Conservation (phyloP, 2,329 filamentous ascomycete genomes). For the Fusarium bactridioides region DNA sequence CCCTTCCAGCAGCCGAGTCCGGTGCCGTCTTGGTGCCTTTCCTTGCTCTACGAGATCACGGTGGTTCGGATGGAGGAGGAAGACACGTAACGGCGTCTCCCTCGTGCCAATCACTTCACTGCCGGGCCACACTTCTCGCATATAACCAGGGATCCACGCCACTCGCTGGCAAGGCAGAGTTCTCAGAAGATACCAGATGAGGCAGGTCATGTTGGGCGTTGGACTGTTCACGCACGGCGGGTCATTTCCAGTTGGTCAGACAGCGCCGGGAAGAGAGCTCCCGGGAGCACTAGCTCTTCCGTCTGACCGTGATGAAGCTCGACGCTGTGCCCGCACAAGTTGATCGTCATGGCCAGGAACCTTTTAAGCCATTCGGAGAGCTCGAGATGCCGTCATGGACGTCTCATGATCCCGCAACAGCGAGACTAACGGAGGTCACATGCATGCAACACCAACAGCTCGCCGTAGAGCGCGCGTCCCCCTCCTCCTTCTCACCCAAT, state of each 20-base stretch:
- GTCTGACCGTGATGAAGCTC: slow-evolving; percentile 1
- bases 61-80: no score
- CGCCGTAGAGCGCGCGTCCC: not conserved
- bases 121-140: slow-evolving; percentile 8
- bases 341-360: not conserved
- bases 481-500: not conserved
- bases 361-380: slow-evolving; percentile 1
- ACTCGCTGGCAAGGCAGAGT: slow-evolving; percentile 19
- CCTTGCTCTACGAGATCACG: not conserved
- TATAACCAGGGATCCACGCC: not conserved
- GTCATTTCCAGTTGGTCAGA: not conserved
- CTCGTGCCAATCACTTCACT: not conserved
- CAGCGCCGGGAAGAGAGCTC: not conserved
- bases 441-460: slow-evolving; percentile 3
- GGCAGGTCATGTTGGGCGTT: slow-evolving; percentile 4
- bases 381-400: not conserved
- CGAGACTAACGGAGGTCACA: not conserved
- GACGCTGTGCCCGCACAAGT: not conserved
- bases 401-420: not conserved
- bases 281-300: not conserved
- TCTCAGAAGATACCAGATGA: not conserved
- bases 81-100: slow-evolving; percentile 3
- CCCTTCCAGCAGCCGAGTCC: not conserved
- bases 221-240: not conserved
- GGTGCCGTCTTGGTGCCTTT: not conserved